These are phyloP conservation scores for Vairimorpha ceranae DNA, from an alignment of 371 early-diverging fungal species.

Conservation along the genomic window DNA sequence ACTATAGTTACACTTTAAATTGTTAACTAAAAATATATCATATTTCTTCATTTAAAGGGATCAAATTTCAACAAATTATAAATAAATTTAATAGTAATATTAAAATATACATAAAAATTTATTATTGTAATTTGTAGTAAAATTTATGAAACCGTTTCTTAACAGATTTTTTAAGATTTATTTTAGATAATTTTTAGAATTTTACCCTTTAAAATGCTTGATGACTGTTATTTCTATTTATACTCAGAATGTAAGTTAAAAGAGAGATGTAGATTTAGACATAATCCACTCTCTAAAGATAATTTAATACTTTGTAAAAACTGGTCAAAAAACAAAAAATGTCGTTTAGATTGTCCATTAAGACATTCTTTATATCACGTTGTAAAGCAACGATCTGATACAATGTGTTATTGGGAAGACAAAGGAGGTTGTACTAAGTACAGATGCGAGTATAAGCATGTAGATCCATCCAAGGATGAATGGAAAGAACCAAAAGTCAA, in stretches of 20 bases:
- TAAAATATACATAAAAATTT: too few species aligned
- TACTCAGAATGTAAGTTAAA: slow-evolving; percentile 58
- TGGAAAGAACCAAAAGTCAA: slow-evolving; percentile 50
- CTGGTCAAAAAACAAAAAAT: slow-evolving; percentile 52
- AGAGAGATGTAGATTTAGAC: slow-evolving; percentile 57
- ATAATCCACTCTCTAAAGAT: slow-evolving; percentile 52
- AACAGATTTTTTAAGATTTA: too few species aligned
- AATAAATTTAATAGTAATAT: too few species aligned
- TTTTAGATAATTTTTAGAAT: too few species aligned
- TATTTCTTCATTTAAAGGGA: background rate
- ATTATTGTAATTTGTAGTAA: too few species aligned
- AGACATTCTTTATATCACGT: slow-evolving; percentile 61
- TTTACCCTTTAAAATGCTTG: too few species aligned
- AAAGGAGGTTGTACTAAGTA: slow-evolving; percentile 58
- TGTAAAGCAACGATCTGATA: slow-evolving; percentile 47
- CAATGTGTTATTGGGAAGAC: slow-evolving; percentile 62
- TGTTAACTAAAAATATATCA: background rate
- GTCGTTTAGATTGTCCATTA: slow-evolving; percentile 55
- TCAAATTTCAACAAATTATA: too few species aligned
- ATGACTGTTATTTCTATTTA: slow-evolving; percentile 64
- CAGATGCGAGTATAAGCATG: slow-evolving; percentile 59
- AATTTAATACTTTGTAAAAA: slow-evolving; percentile 53
- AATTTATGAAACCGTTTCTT: too few species aligned
- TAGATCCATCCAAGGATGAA: slow-evolving; percentile 43
- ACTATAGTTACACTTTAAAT: background rate